Evolutionary conservation across 768 basidiomycete species (phyloP).

Genomic region (Crucibulum laeve): DNA sequence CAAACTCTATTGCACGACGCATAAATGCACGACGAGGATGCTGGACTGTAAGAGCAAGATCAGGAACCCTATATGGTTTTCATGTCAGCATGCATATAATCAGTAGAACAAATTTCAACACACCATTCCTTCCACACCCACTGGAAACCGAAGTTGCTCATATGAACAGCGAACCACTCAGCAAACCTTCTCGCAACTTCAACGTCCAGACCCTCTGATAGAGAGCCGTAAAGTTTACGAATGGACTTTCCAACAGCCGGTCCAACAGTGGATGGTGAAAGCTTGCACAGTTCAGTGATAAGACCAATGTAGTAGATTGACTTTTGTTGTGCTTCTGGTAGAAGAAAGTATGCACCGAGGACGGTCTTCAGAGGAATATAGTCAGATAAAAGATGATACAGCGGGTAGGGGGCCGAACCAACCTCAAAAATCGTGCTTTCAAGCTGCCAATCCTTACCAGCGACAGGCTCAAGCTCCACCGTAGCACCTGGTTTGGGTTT

Average conservation of each 20-base stretch:
- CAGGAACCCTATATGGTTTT: constrained; percentile 74
- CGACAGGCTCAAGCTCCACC: constrained; percentile 40
- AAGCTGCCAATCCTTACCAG: constrained; percentile 77
- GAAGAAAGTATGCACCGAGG: constrained; percentile 66
- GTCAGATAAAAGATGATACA: not conserved
- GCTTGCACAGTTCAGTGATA: constrained; percentile 91
- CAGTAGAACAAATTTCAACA: constrained; percentile 15
- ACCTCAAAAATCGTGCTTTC: constrained; percentile 90
- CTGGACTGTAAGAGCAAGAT: constrained; percentile 64
- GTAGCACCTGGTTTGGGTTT: constrained; percentile 69
- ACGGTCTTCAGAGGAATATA: constrained; percentile 44
- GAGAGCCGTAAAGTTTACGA: constrained; percentile 70
- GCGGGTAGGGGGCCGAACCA: constrained; percentile 8
- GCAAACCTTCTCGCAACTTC: constrained; percentile 79
- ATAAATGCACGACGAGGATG: constrained; percentile 91
- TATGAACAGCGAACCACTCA: constrained; percentile 94
- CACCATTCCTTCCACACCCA: constrained; percentile 99
- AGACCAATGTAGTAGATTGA: constrained; percentile 83
- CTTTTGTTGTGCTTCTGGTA: constrained; percentile 76
- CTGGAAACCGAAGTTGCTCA: constrained; percentile 96
- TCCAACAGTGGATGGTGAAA: constrained; percentile 89
- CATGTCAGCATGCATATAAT: not conserved
- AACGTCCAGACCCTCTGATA: constrained; percentile 86
- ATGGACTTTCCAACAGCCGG: constrained; percentile 97
- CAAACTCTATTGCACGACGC: constrained; percentile 80